Evolutionary conservation across 2,329 filamentous ascomycete species (phyloP).

Genomic region (Mycosphaerella sp.): DNA sequence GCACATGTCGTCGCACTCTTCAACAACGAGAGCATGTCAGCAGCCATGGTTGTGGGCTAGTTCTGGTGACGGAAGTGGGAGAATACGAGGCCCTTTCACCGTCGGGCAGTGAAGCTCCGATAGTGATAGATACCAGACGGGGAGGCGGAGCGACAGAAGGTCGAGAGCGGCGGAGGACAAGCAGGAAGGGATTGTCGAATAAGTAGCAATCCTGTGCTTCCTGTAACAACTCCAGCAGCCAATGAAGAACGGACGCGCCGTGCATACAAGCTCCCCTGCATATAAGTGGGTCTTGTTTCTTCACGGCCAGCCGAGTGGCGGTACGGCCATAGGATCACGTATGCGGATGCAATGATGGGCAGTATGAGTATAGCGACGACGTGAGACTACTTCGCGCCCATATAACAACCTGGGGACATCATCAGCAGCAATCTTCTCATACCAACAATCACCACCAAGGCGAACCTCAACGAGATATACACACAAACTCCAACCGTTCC

Average conservation of each 20-base stretch:
- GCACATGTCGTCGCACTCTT: neutral
- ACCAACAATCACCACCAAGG: neutral
- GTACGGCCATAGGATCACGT: neutral
- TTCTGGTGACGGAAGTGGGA: neutral
- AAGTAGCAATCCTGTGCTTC: neutral
- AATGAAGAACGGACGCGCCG: neutral
- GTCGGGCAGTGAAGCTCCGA: neutral
- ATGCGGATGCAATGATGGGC: neutral
- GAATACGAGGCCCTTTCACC: neutral
- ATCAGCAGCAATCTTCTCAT: neutral
- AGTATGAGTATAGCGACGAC: neutral
- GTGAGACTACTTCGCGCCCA: neutral
- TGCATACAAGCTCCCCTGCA: neutral
- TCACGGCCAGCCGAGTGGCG: neutral
- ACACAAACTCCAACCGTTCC: neutral
- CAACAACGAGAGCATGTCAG: neutral
- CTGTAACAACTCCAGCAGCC: too few relatives aligned
- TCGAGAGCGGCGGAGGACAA: neutral
- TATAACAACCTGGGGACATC: neutral
- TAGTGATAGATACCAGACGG: neutral
- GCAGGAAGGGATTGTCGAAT: neutral
- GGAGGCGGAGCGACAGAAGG: neutral
- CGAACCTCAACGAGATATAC: neutral
- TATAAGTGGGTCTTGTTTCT: neutral
- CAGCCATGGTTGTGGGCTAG: neutral